Base-by-base conservation (phyloP, 305 asterid genomes). In the Solanum hybrid region DNA sequence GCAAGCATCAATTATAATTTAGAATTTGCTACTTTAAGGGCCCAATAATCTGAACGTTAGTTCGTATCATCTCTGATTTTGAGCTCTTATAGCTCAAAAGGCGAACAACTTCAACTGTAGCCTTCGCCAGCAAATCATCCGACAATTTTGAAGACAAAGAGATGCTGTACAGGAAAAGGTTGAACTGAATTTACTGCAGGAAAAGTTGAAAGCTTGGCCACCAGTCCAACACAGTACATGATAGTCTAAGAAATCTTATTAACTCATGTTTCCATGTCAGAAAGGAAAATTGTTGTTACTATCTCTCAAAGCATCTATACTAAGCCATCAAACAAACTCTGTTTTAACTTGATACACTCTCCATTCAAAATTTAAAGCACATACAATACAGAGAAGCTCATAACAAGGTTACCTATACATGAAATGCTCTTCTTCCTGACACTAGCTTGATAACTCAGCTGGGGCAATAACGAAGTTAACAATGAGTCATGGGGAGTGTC, bases 41-140 rank as follows among this genome's bases (percentile, higher is more conserved):
- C 90, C 99, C 99, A 87, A 97, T 95, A 99, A 98, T 96, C 94
- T 96, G 99, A 92, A 96, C 96, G 94, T 95, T 95, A 87, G 99
- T 97, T 83, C 99, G 96, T 1, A 96, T 92, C 92, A 96, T 93
- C 89, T 97, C 99, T 81, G 98, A 93, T 90, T 98, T 98, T 65
- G 94, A 88, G 32, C 93, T 83, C 91, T 92, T 95, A 41, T 91
- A 92, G 91, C 89, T 93, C 92, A 97, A 93, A 92, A 95, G 95
- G 89, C 89, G 93, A 88, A 98, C 93, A 92, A 96, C 94, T 93
- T 96, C 99, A 93, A 91, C 92, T 45, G 98, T 98, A 87, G 98
- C 98, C 93, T 93, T 98, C 34, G 95, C 98, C 92, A 98, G 93
- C 93, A 95, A 95, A 91, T 97, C 99, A 94, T 97, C 99, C 29